A percentile compares a stretch with the other conserved stretches of the same genome.
Evolutionary conservation across 2,329 filamentous ascomycete species (phyloP).

Genomic region (Alternaria arborescens): DNA sequence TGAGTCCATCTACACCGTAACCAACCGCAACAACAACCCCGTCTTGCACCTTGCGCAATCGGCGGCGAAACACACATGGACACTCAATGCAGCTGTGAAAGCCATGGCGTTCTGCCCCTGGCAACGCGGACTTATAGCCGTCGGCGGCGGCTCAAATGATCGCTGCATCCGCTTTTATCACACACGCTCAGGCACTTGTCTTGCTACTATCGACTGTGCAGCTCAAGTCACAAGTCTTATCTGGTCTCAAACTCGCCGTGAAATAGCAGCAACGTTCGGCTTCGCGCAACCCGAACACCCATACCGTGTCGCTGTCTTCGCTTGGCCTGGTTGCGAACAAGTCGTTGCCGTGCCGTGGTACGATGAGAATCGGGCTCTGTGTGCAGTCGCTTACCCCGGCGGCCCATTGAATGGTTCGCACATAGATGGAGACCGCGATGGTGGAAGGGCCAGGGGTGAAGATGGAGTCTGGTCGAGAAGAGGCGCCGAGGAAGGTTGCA

Average conservation of each 20-base stretch:
- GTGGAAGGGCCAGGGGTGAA: constrained; percentile 54
- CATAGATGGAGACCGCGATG: constrained; percentile 9
- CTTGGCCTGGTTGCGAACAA: constrained; percentile 90
- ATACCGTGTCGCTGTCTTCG: constrained; percentile 89
- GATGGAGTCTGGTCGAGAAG: constrained; percentile 64
- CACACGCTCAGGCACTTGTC: constrained; percentile 78
- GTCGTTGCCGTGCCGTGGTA: constrained; percentile 87
- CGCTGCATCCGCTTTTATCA: constrained; percentile 97
- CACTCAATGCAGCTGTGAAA: constrained; percentile 89
- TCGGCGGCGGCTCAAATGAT: constrained; percentile 92
- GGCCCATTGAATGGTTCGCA: constrained; percentile 55
- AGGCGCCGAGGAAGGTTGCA: constrained; percentile 76
- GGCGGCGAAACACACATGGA: constrained; percentile 74
- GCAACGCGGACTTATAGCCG: constrained; percentile 86
- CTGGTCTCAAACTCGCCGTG: constrained; percentile 84
- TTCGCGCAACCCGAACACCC: constrained; percentile 91
- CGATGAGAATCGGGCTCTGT: constrained; percentile 79
- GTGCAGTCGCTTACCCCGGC: constrained; percentile 84
- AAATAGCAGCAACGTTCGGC: constrained; percentile 93
- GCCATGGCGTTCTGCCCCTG: constrained; percentile 97
- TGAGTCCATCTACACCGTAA: constrained; percentile 47
- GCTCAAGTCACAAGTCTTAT: constrained; percentile 93
- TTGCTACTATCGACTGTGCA: constrained; percentile 90
- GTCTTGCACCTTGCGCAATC: constrained; percentile 61
- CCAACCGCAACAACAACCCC: constrained; percentile 42